Evolutionary conservation across 345 rosid species (phyloP), one percentile per base, ranked within the genome.

Genomic region (Aurinia saxatilis): DNA sequence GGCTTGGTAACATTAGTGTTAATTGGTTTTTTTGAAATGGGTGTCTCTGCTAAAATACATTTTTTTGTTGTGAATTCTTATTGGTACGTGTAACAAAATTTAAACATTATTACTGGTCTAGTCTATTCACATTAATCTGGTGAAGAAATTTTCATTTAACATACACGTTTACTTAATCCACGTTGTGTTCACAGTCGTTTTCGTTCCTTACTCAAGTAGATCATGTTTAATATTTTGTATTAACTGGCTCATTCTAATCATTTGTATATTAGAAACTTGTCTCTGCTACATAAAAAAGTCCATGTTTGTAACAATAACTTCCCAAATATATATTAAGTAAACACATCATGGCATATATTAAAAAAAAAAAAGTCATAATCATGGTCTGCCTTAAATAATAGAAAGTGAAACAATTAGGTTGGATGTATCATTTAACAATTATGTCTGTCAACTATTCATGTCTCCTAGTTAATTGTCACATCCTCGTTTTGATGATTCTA

Each of bases 391-490:
- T 50, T 50, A 40, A 31, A 50, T 50, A 42, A 39, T 62, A 57
- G 23, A 10, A 39, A 54, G 48, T 52, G 17, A 38, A 47, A 23
- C 38, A 62, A 55, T 55, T 55, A 47, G 46, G 74, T 70, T 47
- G 39, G 52, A 56, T 39, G 47, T 9, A 4, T 52, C 10, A 58
- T 33, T 59, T 2, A 52, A 30, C 23, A 59, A 34, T 2, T 6
- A 35, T 33, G 47, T 42, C 45, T 3, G 48, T 39, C 55, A 60
- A 52, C 39, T 52, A 5, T 46, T 46, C 33, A 67, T 70, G 68
- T 63, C 74, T 47, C 33, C 13, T 70, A 47, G 58, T 55, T 62
- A 70, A 48, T 48, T 48, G 74, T 63, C 74, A 70, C 74, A 70
- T 62, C 51, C 15, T 5, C 11, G 31, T 10, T 62, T 38, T 8